Conservation (phyloP, 106 monocot species). For the Agapanthus africanus region DNA sequence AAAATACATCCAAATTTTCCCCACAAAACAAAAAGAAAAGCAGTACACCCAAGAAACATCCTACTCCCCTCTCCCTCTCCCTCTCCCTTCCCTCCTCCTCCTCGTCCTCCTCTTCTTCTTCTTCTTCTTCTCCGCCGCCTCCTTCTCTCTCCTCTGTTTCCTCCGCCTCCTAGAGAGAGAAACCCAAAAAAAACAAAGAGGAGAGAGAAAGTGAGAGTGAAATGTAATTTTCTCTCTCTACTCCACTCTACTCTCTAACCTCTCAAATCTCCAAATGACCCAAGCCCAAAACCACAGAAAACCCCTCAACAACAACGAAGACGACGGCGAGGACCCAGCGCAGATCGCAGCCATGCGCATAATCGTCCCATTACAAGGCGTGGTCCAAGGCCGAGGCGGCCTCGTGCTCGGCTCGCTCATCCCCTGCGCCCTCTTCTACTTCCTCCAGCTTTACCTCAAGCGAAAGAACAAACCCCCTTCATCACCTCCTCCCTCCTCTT, state of each 20-base stretch:
- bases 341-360: conserved; percentile 51
- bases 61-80: too few species aligned
- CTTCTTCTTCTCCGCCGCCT: not conserved
- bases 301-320: not conserved
- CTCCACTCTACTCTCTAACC: not conserved
- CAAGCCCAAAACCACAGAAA: not conserved
- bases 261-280: not conserved
- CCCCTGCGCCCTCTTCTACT: conserved; percentile 92
- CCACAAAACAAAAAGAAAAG: too few species aligned
- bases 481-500: conserved; percentile 7
- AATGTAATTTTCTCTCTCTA: not conserved
- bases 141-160: not conserved
- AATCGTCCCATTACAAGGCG: conserved; percentile 79
- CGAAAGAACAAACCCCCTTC: conserved; percentile 29
- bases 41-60: too few species aligned
- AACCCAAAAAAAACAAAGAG: not conserved
- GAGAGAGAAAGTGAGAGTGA: not conserved
- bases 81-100: too few species aligned
- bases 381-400: conserved; percentile 86
- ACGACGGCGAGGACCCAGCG: conserved; percentile 1
- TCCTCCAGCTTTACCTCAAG: conserved; percentile 86
- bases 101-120: too few species aligned
- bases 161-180: not conserved
- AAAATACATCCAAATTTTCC: too few species aligned
- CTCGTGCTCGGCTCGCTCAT: conserved; percentile 88